phyloP scores from a whole-genome alignment of 768 basidiomycete genomes.

The Leccinellum rugosiceps region DNA sequence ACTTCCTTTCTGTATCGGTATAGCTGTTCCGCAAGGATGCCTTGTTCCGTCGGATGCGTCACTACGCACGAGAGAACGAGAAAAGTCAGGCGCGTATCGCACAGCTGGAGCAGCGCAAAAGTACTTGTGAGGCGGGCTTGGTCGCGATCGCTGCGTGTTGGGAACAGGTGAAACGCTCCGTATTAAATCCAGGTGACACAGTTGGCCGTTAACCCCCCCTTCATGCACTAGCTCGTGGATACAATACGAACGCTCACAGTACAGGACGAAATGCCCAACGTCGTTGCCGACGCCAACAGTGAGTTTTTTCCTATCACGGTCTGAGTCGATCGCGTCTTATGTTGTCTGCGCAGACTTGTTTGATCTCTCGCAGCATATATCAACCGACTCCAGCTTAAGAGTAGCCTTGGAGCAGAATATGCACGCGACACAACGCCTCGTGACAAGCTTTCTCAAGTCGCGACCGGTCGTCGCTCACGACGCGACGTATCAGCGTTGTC shows the following conservation, averaged over 20 bases:
- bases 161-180: slow-evolving; percentile 56
- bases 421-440: slow-evolving; percentile 55
- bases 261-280: slow-evolving; percentile 46
- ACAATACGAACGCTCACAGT: slow-evolving; percentile 59
- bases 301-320: neutral
- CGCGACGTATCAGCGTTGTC: slow-evolving; percentile 44
- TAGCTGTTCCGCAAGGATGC: slow-evolving; percentile 87
- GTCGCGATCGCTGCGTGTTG: slow-evolving; percentile 77
- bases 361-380: slow-evolving; percentile 32
- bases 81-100: slow-evolving; percentile 58
- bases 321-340: neutral
- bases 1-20: slow-evolving; percentile 13
- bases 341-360: slow-evolving; percentile 25
- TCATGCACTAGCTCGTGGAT: slow-evolving; percentile 53
- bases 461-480: slow-evolving; percentile 34
- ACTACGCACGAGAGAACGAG: slow-evolving; percentile 75
- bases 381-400: slow-evolving; percentile 30
- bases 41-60: slow-evolving; percentile 78
- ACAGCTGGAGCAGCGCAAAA: slow-evolving; percentile 63
- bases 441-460: slow-evolving; percentile 51
- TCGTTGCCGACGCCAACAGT: slow-evolving; percentile 44
- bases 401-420: slow-evolving; percentile 52
- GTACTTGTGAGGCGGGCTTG: slow-evolving; percentile 65
- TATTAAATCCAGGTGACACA: too few species aligned
- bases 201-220: neutral